Evolutionary conservation across 2,329 filamentous ascomycete genomes (phyloP), one percentile per base, ranked within the genome.

Genomic region (Coniosporium tulheliwenetii): DNA sequence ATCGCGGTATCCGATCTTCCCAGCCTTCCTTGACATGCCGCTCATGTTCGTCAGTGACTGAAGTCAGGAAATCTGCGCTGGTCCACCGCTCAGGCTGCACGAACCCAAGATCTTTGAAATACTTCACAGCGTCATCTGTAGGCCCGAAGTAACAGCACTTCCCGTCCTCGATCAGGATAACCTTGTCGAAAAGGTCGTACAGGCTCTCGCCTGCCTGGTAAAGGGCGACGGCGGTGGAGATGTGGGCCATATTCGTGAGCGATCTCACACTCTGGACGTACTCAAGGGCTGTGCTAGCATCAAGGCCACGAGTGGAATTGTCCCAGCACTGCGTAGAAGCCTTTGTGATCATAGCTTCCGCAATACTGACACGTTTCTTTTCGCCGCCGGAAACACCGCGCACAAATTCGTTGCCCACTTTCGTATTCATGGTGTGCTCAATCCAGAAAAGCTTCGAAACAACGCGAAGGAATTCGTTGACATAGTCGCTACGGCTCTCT

Each of bases 131-230:
- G 5, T 69, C 62, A 19, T 69, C 65, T 7, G 76, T 67, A 3
- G 65, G 70, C 5, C 80, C 79, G 47, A 81, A 79, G 53, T 81
- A 85, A 42, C 54, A 59, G 42, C 58, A 62, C 1, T 54, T 50
- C 3, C 62, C 62, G 37, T 60, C 58, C 36, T 65, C 55, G 5
- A 64, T 59, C 4, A 64, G 43, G 0, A 63, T 39, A 1, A 63
- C 59, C 51, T 82, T 83, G 53, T 83, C 77, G 52, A 83, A 82
- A 0, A 77, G 65, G 19, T 79, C 63, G 52, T 80, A 81, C 43
- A 83, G 81, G 16, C 71, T 75, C 41, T 83, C 79, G 5, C 76
- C 75, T 2, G 79, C 79, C 51, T 83, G 79, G 52, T 84, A 83
- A 0, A 81, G 62, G 0, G 76, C 79, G 10, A 79, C 73, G 37